Evolutionary conservation across 345 rosid species (phyloP).

Genomic region (Brassica nigra): DNA sequence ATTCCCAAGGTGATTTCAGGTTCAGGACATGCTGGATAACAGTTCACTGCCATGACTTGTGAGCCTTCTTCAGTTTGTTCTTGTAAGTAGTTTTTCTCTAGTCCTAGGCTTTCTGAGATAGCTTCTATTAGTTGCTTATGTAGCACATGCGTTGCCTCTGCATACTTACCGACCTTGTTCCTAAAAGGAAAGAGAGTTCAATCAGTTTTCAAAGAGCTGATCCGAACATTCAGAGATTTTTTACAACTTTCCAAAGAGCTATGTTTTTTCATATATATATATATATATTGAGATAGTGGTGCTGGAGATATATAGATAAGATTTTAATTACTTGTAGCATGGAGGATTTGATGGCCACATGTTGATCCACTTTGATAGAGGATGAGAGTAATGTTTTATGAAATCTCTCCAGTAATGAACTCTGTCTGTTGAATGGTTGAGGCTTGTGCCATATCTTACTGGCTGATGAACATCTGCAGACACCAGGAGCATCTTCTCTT

Average conservation of each 20-base stretch:
- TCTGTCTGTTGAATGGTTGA: slow-evolving; percentile 54
- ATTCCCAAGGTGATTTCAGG: slow-evolving; percentile 58
- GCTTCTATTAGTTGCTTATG: slow-evolving; percentile 49
- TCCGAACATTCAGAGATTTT: not conserved
- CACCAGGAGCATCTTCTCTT: slow-evolving; percentile 52
- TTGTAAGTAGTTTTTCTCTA: slow-evolving; percentile 47
- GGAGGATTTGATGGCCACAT: slow-evolving; percentile 71
- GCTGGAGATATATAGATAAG: too few relatives aligned
- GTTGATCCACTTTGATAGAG: slow-evolving; percentile 58
- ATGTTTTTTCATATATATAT: not conserved
- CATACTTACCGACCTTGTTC: slow-evolving; percentile 57
- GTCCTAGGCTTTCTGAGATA: slow-evolving; percentile 53
- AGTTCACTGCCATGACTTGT: slow-evolving; percentile 61
- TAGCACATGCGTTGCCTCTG: slow-evolving; percentile 48
- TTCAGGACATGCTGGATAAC: slow-evolving; percentile 61
- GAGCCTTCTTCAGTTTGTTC: slow-evolving; percentile 52
- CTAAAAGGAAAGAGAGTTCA: slow-evolving; percentile 27
- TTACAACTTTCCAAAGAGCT: not conserved
- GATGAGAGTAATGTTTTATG: slow-evolving; percentile 64
- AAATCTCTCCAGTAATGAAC: slow-evolving; percentile 70
- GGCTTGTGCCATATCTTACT: slow-evolving; percentile 64
- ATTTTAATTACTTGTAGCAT: slow-evolving; percentile 38
- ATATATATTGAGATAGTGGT: not conserved
- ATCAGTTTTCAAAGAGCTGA: slow-evolving; percentile 6
- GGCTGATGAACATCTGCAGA: slow-evolving; percentile 56